Evolutionary conservation across 1,139 yeast species (phyloP), one percentile per base, ranked within the genome.

Genomic region (Debaryomycetaceae sp.): DNA sequence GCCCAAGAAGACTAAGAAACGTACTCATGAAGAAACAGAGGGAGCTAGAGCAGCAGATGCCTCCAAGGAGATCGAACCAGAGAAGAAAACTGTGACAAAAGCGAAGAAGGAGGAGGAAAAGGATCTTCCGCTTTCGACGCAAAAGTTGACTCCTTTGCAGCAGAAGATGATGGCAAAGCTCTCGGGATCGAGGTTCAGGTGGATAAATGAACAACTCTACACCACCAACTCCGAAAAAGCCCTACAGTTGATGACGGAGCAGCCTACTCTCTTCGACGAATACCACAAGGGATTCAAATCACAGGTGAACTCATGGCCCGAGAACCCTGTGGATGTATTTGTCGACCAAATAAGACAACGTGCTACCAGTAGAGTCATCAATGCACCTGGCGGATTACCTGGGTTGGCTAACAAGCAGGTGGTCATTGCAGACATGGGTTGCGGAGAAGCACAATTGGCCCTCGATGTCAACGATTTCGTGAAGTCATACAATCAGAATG

Each of bases 241-340:
- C 0, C 69, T 89, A 35, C 72, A 76, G 38, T 69, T 95, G 52
- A 81, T 95, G 42, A 68, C 79, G 48, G 81, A 84, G 22, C 96
- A 91, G 54, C 99, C 99, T 0, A 81, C 83, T 24, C 72, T 95
- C 52, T 93, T 91, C 63, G 95, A 89, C 52, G 98, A 91, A 59
- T 93, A 93, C 58, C 99, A 93, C 61, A 85, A 82, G 50, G 99
- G 99, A 0, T 93, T 95, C 74, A 76, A 96, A 55, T 84, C 90
- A 5, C 99, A 93, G 64, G 98, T 93, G 20, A 89, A 86, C 59
- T 76, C 90, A 33, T 93, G 99, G 99, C 99, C 99, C 0, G 96
- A 91, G 64, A 93, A 93, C 60, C 99, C 99, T 0, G 96, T 95
- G 13, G 85, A 90, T 63, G 85, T 86, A 1, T 87, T 90, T 66